Conservation (phyloP, 2,329 filamentous ascomycete species). For the Fusarium circinatum region DNA sequence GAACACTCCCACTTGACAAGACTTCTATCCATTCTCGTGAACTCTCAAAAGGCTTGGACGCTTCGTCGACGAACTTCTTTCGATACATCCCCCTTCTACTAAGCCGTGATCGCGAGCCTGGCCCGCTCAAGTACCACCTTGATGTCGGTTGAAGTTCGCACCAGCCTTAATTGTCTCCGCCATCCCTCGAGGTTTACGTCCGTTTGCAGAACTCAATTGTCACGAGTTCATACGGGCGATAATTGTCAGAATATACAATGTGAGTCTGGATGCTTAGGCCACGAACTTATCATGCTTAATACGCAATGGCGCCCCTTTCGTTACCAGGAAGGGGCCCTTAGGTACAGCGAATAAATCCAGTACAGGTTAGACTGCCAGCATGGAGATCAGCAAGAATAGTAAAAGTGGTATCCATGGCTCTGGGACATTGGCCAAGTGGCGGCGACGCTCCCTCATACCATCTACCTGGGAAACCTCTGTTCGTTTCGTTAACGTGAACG, state of each 20-base stretch:
- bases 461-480: conserved; percentile 64
- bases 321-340: conserved; percentile 30
- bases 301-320: conserved; percentile 31
- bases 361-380: conserved; percentile 50
- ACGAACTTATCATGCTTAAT: conserved; percentile 38
- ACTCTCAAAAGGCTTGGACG: background rate
- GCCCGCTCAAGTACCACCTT: conserved; percentile 56
- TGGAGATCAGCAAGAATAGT: conserved; percentile 53
- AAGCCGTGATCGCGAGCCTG: conserved; percentile 42
- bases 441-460: conserved; percentile 61
- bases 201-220: conserved; percentile 65
- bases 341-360: conserved; percentile 34
- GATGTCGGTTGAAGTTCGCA: conserved; percentile 69
- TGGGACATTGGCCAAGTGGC: conserved; percentile 44
- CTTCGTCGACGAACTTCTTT: conserved; percentile 16
- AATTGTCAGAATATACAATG: conserved; percentile 65
- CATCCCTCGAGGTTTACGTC: conserved; percentile 68
- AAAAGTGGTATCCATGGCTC: conserved; percentile 22
- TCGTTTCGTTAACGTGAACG: conserved; percentile 70
- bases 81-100: conserved; percentile 8
- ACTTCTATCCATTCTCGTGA: conserved; percentile 7
- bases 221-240: conserved; percentile 65
- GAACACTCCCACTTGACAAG: conserved; percentile 7
- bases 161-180: conserved; percentile 65
- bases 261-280: conserved; percentile 42